A percentile compares a stretch with the other conserved stretches of the same genome.
These are phyloP conservation scores for Cystobasidium slooffiae DNA, from an alignment of 1,284 basidiomycete species.

Conservation along the genomic window DNA sequence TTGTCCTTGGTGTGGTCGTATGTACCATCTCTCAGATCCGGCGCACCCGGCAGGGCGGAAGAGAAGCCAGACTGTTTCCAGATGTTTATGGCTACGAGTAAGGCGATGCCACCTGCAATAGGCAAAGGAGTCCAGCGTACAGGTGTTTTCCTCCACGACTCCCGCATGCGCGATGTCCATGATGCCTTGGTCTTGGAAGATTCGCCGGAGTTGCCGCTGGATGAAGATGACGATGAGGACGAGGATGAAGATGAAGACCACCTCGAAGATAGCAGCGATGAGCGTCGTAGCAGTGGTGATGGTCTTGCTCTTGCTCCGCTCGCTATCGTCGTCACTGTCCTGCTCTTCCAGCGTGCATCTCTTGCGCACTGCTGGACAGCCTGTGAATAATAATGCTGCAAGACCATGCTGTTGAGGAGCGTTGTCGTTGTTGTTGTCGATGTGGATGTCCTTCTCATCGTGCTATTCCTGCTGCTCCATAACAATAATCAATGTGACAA, in stretches of 20 bases:
- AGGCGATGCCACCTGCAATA: conserved; percentile 82
- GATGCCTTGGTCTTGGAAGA: conserved; percentile 1
- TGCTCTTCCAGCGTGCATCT: too few relatives aligned
- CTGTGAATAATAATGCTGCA: neutral
- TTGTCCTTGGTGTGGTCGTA: conserved; percentile 69
- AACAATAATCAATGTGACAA: too few relatives aligned
- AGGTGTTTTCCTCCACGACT: conserved; percentile 85
- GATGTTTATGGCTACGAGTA: conserved; percentile 71
- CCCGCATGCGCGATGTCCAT: conserved; percentile 60
- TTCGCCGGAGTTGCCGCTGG: neutral
- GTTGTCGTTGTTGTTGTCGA: neutral
- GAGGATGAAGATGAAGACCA: conserved; percentile 24
- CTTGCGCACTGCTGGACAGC: too few relatives aligned
- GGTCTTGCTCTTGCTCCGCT: neutral
- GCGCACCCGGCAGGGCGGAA: neutral
- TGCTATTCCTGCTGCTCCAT: neutral
- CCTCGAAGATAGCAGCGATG: neutral
- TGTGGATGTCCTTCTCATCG: neutral
- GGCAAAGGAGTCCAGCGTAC: conserved; percentile 96
- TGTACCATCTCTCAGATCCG: conserved; percentile 52
- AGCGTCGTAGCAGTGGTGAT: neutral
- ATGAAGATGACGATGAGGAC: neutral
- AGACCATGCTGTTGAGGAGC: neutral
- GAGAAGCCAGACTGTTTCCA: conserved; percentile 48
- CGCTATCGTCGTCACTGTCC: too few relatives aligned